Evolutionary conservation across 371 early-diverging fungal genomes (phyloP), one percentile per base, ranked within the genome.

Genomic region (Syncephalastrum monosporum): DNA sequence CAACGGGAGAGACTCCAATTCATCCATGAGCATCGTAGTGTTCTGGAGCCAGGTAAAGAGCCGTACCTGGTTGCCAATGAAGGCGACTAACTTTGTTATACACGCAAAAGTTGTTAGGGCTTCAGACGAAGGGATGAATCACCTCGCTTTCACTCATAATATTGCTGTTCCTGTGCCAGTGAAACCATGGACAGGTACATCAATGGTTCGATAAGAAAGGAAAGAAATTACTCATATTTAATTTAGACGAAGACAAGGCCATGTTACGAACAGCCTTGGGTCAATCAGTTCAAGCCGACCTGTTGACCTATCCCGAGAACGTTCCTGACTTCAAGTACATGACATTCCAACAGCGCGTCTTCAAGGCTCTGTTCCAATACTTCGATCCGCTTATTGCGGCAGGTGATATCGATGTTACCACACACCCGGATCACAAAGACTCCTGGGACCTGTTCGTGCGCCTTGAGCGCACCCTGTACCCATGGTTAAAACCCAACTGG

Each of bases 311-410:
- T 14, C 61, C 65, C 13, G 60, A 69, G 47, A 54, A 62, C 10
- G 48, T 47, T 45, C 69, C 67, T 6, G 56, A 74, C 59, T 77
- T 77, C 59, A 52, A 41, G 21, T 21, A 45, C 7, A 47, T 77
- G 41, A 69, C 74, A 3, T 17, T 56, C 4, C 72, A 74, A 8
- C 68, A 74, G 42, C 61, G 74, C 5, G 48, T 72, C 1, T 77
- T 65, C 48, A 77, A 77, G 48, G 53, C 66, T 5, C 58, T 77
- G 1, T 77, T 65, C 47, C 61, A 65, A 16, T 69, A 71, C 25
- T 65, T 77, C 42, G 74, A 74, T 51, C 55, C 57, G 8, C 13
- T 61, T 50, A 25, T 72, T 53, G 72, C 72, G 0, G 68, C 60
- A 14, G 53, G 49, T 5, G 24, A 64, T 14, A 56, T 72, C 5